phyloP scores from a whole-genome alignment of 164 flowering plant genomes.

The Tetracentron sinense region DNA sequence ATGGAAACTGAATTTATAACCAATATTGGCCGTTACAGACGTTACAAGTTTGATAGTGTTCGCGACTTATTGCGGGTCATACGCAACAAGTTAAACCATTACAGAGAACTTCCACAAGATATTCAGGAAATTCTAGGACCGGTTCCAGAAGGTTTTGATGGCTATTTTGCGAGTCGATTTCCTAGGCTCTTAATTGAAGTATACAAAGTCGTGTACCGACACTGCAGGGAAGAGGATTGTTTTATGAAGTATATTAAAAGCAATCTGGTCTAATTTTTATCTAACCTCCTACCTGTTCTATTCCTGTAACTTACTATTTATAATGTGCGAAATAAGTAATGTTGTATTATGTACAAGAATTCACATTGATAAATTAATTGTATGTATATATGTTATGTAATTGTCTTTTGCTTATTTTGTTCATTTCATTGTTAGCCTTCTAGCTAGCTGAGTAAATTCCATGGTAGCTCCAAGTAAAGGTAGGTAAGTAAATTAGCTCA shows the following conservation, averaged over 20 bases:
- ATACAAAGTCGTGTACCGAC: conserved; percentile 50
- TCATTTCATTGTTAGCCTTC: too few species aligned
- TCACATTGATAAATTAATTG: too few species aligned
- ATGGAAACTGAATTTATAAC: conserved; percentile 48
- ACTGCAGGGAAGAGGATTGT: conserved; percentile 60
- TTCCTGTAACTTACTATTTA: too few species aligned
- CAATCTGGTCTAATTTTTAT: neutral
- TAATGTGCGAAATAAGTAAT: too few species aligned
- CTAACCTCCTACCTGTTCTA: too few species aligned
- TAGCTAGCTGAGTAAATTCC: too few species aligned
- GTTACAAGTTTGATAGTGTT: conserved; percentile 59
- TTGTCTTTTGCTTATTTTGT: too few species aligned
- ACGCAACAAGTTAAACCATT: conserved; percentile 73
- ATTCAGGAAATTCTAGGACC: conserved; percentile 74
- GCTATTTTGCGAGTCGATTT: conserved; percentile 66
- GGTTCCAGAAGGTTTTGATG: conserved; percentile 73
- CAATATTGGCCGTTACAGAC: conserved; percentile 64
- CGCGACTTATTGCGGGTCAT: conserved; percentile 69
- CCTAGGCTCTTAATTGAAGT: conserved; percentile 82
- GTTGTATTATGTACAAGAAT: too few species aligned
- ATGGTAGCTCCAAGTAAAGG: too few species aligned
- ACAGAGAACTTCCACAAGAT: conserved; percentile 63
- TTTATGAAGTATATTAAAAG: conserved; percentile 55
- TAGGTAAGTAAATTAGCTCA: too few species aligned
- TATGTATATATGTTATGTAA: too few species aligned